Base-by-base conservation (phyloP, 2,329 filamentous ascomycete genomes). In the Dothistroma pini region DNA sequence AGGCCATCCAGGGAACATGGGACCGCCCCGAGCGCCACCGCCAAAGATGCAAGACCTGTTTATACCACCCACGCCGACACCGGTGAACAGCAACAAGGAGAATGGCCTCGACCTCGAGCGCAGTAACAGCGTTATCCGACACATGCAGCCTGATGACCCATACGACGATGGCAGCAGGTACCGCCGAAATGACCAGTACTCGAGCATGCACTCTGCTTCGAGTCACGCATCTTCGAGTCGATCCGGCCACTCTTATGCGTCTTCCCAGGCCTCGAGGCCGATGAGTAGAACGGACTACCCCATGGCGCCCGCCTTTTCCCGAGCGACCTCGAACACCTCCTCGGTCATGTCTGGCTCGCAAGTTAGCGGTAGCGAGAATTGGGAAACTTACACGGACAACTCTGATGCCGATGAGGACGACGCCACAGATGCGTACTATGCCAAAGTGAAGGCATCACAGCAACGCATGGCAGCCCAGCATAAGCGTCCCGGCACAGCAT, bases 1-100 rank as follows among this genome's bases (percentile, higher is more conserved):
- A 66, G 70, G 70, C 32, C 31, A 53, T 35, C 51, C 51, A 31
- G 51, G 51, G 5, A 66, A 69, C 47, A 80, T 78, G 77, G 75
- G 70, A 61, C 77, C 75, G 58, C 77, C 76, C 66, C 62, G 86
- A 63, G 88, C 88, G 1, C 91, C 91, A 38, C 93, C 93, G 12
- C 93, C 93, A 54, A 95, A 92, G 75, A 97, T 97, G 92, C 87
- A 93, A 66, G 91, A 96, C 48, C 81, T 97, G 32, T 86, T 86
- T 65, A 75, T 80, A 9, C 83, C 84, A 52, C 80, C 83, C 4
- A 79, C 75, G 4, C 73, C 76, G 12, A 84, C 76, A 78, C 86
- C 72, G 0, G 47, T 35, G 49, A 32, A 35, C 41, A 55, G 57
- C 53, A 66, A 70, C 31, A 65, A 76, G 74, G 59, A 77, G 60